phyloP scores from a whole-genome alignment of 2,329 filamentous ascomycete species.

The Lachnum nothofagi region DNA sequence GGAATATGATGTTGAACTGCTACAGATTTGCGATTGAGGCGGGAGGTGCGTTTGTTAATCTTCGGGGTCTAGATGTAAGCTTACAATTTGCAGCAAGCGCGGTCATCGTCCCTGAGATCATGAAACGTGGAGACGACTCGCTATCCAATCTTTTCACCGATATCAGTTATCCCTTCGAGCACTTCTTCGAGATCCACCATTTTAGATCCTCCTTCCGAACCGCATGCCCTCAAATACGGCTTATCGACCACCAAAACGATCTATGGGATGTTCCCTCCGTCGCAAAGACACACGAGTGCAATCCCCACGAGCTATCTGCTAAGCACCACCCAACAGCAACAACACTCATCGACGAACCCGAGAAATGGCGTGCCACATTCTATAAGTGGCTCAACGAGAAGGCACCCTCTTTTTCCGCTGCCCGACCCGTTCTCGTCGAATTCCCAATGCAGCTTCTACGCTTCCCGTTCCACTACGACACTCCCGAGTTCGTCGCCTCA shows the following conservation, averaged over 20 bases:
- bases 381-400: constrained; percentile 2
- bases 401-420: not conserved
- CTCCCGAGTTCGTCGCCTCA: constrained; percentile 38
- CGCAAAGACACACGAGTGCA: not conserved
- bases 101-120: constrained; percentile 18
- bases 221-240: constrained; percentile 38
- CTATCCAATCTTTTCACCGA: not conserved
- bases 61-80: not conserved
- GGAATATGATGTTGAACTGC: constrained; percentile 41
- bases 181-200: constrained; percentile 42
- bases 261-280: constrained; percentile 33
- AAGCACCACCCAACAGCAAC: not conserved
- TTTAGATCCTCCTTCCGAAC: constrained; percentile 35
- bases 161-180: constrained; percentile 31
- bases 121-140: not conserved
- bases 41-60: constrained; percentile 35
- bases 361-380: constrained; percentile 1
- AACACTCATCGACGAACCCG: not conserved
- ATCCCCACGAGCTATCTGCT: not conserved
- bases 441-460: not conserved
- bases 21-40: constrained; percentile 42
- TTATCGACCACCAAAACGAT: constrained; percentile 35
- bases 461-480: constrained; percentile 40
- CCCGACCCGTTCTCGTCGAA: not conserved
- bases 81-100: constrained; percentile 29